Evolutionary conservation across 1,284 basidiomycete genomes (phyloP), one percentile per base, ranked within the genome.

Genomic region (Sporisorium iseilematis-ciliati): DNA sequence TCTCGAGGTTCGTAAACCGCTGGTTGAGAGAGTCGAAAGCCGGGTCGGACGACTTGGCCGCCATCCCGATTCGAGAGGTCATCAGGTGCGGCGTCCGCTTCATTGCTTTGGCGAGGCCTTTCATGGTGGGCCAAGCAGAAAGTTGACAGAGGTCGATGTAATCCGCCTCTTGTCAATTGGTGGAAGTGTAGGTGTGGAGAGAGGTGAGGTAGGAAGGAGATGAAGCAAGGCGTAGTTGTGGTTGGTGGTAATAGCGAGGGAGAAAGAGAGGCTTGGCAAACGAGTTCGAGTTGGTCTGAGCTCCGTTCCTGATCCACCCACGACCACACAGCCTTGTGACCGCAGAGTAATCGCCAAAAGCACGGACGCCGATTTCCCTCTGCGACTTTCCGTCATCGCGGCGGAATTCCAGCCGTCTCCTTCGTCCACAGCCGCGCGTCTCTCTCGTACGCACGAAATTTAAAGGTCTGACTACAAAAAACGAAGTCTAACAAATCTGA

Each of bases 1-100:
- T 87, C 86, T 98, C 94, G 77, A 96, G 88, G 8, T 89, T 86
- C 18, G 89, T 86, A 85, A 96, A 96, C 82, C 92, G 76, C 38
- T 80, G 65, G n/a, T 78, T 75, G 55, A 84, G 59, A 12, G 82
- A 71, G 65, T 84, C 83, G 51, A 84, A 84, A 12, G 78, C 76
- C 3, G 83, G 75, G 62, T 85, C 83, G 53, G 71, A 71, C 6
- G 83, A 81, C 56, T 82, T 82, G 53, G 78, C 58, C 54, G 83
- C 64, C 60, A 83, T 72, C 46, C 83, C 83, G 48, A 85, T 83
- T 42, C 77, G 77, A 23, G 78, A 77, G 42, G 81, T 77, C 66
- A 85, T 76, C 52, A 85, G 72, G 58, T 85, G 83, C 61, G 83
- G 83, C 59, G 82, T 78, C 43, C 82, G 70, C 75, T 81, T 81